These are phyloP conservation scores for Yamadazyma mexicana DNA, from an alignment of 1,139 yeast species.

Conservation along the genomic window DNA sequence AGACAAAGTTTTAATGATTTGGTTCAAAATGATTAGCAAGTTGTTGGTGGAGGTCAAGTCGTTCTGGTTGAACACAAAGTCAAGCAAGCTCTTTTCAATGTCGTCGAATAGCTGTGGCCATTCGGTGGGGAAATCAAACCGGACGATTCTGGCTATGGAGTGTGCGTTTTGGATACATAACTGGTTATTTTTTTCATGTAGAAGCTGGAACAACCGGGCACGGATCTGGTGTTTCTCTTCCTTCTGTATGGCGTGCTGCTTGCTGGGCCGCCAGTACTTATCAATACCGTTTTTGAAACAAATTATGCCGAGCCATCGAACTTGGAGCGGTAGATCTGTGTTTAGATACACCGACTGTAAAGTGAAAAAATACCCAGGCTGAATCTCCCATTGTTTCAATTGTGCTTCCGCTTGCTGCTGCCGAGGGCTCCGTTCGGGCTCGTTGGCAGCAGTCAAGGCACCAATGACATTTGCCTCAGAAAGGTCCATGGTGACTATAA, in stretches of 20 bases:
- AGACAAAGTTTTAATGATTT: slow-evolving; percentile 70
- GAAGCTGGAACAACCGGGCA: slow-evolving; percentile 53
- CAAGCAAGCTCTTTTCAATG: slow-evolving; percentile 38
- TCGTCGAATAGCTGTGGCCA: slow-evolving; percentile 83
- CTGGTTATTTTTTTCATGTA: slow-evolving; percentile 72
- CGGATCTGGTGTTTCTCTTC: slow-evolving; percentile 73
- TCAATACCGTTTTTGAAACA: slow-evolving; percentile 88
- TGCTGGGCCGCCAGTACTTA: slow-evolving; percentile 74
- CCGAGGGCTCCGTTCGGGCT: slow-evolving; percentile 40
- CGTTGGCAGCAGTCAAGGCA: slow-evolving; percentile 51
- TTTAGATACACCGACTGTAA: slow-evolving; percentile 67
- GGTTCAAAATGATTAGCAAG: slow-evolving; percentile 66
- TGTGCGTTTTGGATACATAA: slow-evolving; percentile 82
- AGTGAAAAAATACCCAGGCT: slow-evolving; percentile 57
- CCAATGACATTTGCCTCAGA: slow-evolving; percentile 21
- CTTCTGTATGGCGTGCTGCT: slow-evolving; percentile 53
- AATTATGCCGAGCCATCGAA: slow-evolving; percentile 85
- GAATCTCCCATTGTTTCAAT: slow-evolving; percentile 64
- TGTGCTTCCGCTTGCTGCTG: slow-evolving; percentile 70
- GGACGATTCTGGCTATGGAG: slow-evolving; percentile 71
- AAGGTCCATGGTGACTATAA: slow-evolving; percentile 22
- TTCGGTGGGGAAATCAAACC: slow-evolving; percentile 82
- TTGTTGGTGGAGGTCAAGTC: slow-evolving; percentile 60
- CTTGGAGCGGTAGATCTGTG: slow-evolving; percentile 55
- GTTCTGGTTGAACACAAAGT: slow-evolving; percentile 44